Conservation (phyloP, 129 eudicot genomes). For the Logfia minima region DNA sequence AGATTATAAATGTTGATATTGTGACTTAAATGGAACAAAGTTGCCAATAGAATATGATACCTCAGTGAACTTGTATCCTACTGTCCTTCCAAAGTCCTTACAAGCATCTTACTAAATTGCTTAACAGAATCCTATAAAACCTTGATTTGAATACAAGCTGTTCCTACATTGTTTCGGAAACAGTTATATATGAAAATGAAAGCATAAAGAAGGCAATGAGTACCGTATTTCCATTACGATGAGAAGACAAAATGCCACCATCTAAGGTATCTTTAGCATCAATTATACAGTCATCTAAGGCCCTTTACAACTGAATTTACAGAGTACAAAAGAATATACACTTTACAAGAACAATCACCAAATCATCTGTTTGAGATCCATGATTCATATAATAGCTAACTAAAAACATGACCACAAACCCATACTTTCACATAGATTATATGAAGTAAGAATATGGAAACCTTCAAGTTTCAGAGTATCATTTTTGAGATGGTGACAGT, state of each 20-base stretch:
- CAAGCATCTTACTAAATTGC: conserved; percentile 46
- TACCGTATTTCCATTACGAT: conserved; percentile 63
- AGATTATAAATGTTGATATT: background rate
- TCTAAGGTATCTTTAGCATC: background rate
- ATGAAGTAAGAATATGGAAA: no score
- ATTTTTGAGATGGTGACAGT: no score
- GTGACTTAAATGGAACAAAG: background rate
- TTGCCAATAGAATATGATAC: conserved; percentile 24
- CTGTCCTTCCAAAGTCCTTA: conserved; percentile 62
- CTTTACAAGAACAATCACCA: no score
- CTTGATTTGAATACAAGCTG: background rate
- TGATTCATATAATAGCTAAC: no score
- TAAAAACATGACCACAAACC: no score
- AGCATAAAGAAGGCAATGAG: background rate
- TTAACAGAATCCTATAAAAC: conserved; percentile 53
- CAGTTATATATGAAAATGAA: background rate
- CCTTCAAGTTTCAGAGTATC: no score
- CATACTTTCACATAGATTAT: no score
- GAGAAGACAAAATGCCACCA: conserved; percentile 49
- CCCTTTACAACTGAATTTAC: no score
- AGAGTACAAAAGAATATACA: no score
- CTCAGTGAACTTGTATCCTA: conserved; percentile 42
- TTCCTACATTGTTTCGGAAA: background rate
- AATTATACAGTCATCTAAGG: no score
- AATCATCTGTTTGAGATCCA: no score